phyloP scores from a whole-genome alignment of 139 green algal species.

The Raphidocelis subcapitata region DNA sequence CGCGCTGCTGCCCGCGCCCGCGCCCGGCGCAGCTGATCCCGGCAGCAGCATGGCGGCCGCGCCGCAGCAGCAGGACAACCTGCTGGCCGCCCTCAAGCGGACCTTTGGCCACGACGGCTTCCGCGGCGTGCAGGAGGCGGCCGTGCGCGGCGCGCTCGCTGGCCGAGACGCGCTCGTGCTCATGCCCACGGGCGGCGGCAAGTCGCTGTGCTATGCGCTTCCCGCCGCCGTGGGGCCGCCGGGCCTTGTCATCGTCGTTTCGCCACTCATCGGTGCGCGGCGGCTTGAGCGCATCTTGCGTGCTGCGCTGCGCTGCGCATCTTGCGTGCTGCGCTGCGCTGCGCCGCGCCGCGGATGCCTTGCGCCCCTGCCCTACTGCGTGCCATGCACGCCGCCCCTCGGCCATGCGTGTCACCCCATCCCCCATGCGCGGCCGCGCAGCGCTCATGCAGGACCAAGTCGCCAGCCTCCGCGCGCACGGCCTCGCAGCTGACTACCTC shows the following conservation, averaged over 20 bases:
- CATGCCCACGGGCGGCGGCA: conserved; percentile 92
- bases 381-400: neutral
- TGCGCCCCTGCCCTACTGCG: neutral
- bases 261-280: conserved; percentile 47
- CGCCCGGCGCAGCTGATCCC: no score
- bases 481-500: conserved; percentile 42
- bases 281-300: neutral
- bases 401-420: no score
- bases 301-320: neutral
- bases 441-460: conserved; percentile 67
- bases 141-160: conserved; percentile 24
- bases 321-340: neutral
- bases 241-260: conserved; percentile 47
- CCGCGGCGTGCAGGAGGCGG: conserved; percentile 34
- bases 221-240: conserved; percentile 4
- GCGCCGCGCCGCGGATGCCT: neutral
- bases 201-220: conserved; percentile 76
- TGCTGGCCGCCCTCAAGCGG: neutral
- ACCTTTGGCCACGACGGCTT: conserved; percentile 23
- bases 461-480: conserved; percentile 25
- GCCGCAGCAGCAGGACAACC: no score
- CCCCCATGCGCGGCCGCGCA: no score
- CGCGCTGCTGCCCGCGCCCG: no score
- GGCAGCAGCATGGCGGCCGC: no score
- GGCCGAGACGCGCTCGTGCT: conserved; percentile 81